Evolutionary conservation across 148 eudicot species (phyloP).

Genomic region (Nepenthes gracilis): DNA sequence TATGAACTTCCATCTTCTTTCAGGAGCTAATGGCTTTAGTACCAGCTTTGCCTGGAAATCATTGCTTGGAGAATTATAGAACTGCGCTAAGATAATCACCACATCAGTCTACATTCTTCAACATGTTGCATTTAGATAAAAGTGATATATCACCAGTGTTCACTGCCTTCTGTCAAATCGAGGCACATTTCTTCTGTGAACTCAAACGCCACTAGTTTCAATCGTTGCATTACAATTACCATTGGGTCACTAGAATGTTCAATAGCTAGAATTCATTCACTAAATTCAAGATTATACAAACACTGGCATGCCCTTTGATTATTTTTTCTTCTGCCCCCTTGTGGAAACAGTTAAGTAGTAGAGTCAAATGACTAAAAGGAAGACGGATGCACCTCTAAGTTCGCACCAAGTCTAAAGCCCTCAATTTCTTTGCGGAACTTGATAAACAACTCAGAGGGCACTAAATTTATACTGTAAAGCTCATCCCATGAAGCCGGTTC

Average conservation of each 20-base stretch:
- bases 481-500: slow-evolving; percentile 80
- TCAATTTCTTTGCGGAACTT: slow-evolving; percentile 67
- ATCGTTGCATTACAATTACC: too few relatives aligned
- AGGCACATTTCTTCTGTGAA: too few relatives aligned
- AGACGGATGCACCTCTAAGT: slow-evolving; percentile 50
- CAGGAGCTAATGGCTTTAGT: slow-evolving; percentile 63
- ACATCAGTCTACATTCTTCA: slow-evolving; percentile 1
- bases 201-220: too few relatives aligned
- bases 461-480: slow-evolving; percentile 47
- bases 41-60: slow-evolving; percentile 76
- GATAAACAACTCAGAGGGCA: slow-evolving; percentile 71
- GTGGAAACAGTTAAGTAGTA: too few relatives aligned
- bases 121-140: too few relatives aligned
- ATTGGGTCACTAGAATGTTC: too few relatives aligned
- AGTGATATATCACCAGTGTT: too few relatives aligned
- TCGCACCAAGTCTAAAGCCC: slow-evolving; percentile 63
- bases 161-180: too few relatives aligned
- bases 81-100: slow-evolving; percentile 26
- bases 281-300: too few relatives aligned
- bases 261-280: too few relatives aligned
- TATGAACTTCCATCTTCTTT: slow-evolving; percentile 68
- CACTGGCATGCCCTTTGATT: too few relatives aligned
- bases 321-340: too few relatives aligned
- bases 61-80: slow-evolving; percentile 72
- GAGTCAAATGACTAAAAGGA: not conserved